Conservation (phyloP, 2,329 filamentous ascomycete genomes). For the Tolypocladium ophioglossoides region DNA sequence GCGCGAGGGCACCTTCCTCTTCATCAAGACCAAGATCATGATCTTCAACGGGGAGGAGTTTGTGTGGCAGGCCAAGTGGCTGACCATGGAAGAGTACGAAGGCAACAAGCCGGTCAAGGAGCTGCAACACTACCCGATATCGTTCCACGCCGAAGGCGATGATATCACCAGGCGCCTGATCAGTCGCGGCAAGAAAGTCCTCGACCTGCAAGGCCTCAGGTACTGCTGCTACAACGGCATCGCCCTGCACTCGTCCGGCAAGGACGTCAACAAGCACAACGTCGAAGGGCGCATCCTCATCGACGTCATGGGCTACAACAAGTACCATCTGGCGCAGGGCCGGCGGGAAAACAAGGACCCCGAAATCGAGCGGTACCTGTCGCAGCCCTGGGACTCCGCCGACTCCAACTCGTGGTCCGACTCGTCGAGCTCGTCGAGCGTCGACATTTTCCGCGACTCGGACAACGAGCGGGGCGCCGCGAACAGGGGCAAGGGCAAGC, state of each 20-base stretch:
- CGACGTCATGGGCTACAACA: conserved; percentile 31
- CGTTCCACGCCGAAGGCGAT: conserved; percentile 19
- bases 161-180: conserved; percentile 17
- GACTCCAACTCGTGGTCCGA: conserved; percentile 1
- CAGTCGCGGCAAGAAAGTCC: conserved; percentile 24
- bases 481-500: conserved; percentile 8
- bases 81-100: conserved; percentile 20
- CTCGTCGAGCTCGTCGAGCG: neutral
- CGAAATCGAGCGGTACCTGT: conserved; percentile 12
- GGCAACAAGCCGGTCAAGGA: conserved; percentile 31
- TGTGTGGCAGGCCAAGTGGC: conserved; percentile 23
- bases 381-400: neutral
- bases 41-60: conserved; percentile 29
- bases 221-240: conserved; percentile 32
- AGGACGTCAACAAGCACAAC: conserved; percentile 18
- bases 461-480: conserved; percentile 1
- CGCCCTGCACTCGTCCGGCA: conserved; percentile 15
- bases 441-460: neutral
- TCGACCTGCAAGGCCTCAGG: conserved; percentile 29
- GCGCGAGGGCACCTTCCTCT: conserved; percentile 7
- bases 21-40: conserved; percentile 22
- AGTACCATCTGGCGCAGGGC: conserved; percentile 25
- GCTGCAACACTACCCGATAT: conserved; percentile 26
- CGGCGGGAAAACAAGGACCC: conserved; percentile 23
- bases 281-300: conserved; percentile 30